Conservation (phyloP, 352 stramenopile genomes). For the Phytophthora rubi region DNA sequence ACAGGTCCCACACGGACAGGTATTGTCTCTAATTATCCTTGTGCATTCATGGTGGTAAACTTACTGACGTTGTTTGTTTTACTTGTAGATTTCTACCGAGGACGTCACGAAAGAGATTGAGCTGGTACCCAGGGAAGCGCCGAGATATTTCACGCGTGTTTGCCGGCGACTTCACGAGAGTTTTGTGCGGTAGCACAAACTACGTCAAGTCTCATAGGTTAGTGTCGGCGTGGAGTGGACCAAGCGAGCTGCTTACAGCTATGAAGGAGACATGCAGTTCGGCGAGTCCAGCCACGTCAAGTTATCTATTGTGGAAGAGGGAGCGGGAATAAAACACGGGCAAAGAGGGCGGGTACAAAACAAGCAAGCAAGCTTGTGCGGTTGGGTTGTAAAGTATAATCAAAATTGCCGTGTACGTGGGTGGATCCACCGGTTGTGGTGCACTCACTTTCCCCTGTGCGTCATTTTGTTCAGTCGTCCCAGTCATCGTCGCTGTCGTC, state of each 20-base stretch:
- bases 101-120: conserved; percentile 55
- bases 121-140: conserved; percentile 39
- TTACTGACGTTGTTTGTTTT: conserved; percentile 8
- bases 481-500: conserved; percentile 85
- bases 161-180: conserved; percentile 53
- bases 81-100: conserved; percentile 54
- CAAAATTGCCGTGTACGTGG: conserved; percentile 32
- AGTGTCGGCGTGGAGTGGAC: conserved; percentile 2
- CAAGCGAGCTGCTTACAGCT: conserved; percentile 1
- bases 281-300: conserved; percentile 10
- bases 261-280: not conserved
- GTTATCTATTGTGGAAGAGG: conserved; percentile 48
- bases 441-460: not conserved
- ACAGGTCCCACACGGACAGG: conserved; percentile 55
- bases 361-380: conserved; percentile 10
- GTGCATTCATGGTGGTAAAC: not conserved
- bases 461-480: conserved; percentile 65
- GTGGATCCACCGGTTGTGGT: conserved; percentile 9
- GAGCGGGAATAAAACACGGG: conserved; percentile 2
- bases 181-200: conserved; percentile 46
- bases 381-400: conserved; percentile 53
- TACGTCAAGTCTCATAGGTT: conserved; percentile 9
- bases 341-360: not conserved
- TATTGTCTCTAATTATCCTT: conserved; percentile 19
- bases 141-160: conserved; percentile 68